Evolutionary conservation across 202 grass and related monocot genomes (phyloP), one percentile per base, ranked within the genome.

Genomic region (Musa balbisiana): DNA sequence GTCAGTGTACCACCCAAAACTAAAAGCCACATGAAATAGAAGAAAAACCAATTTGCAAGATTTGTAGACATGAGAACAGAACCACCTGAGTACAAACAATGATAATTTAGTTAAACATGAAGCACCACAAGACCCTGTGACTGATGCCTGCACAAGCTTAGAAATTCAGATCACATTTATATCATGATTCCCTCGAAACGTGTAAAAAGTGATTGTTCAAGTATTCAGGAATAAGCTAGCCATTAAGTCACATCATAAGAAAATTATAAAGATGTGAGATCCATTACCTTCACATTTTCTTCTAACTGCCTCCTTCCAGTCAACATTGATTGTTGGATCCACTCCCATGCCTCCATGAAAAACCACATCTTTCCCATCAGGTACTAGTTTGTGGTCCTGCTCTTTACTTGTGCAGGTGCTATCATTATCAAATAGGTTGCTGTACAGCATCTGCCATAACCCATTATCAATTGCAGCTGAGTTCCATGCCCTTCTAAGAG

Each of bases 401-500:
- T 67, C 24, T 79, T 69, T 20, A 69, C 24, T 49, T 43, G 1
- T 0, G 14, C 63, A 65, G 73, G 0, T 77, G 49, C 21, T 9
- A 27, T 73, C 20, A 17, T 26, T 27, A 15, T 60, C 83, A 60
- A 97, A 97, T 59, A 93, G 88, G 72, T 84, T 51, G 15, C 60
- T 86, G 80, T 91, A 91, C 80, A 89, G 56, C 76, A 81, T 83
- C 69, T 84, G 70, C 93, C 93, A 97, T 56, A 97, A 58, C 20
- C 76, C 55, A 49, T 86, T 86, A 74, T 91, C 90, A 69, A 73
- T 89, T 75, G 90, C 90, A 66, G 90, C 91, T 59, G 81, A 86
- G 85, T 93, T 93, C 93, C 93, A 97, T 73, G 88, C 55, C 84
- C 90, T 97, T 93, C 79, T 50, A 76, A 55, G 66, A 81, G 20